Percentiles rank a stretch among this genome's conserved stretches.
These are phyloP conservation scores for Capillidium rhysosporum DNA, from an alignment of 371 early-diverging fungal species.

Conservation along the genomic window DNA sequence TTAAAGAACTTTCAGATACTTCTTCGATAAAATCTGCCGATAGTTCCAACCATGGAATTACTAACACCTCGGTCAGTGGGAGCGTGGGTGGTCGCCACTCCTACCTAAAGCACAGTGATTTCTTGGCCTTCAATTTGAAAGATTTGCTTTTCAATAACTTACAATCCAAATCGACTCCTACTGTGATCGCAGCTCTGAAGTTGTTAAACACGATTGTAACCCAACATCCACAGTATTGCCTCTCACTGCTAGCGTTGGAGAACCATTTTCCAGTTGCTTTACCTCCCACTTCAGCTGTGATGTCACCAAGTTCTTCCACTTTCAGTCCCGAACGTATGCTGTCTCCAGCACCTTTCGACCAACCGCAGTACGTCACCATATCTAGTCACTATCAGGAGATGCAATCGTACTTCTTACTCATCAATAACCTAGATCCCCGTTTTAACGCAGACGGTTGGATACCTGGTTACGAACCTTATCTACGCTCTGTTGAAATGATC, in stretches of 20 bases:
- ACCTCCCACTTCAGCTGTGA: background rate
- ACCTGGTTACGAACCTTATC: slow-evolving; percentile 4
- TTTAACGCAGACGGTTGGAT: slow-evolving; percentile 1
- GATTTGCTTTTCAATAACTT: slow-evolving; percentile 56
- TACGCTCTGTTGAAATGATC: background rate
- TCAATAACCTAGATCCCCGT: slow-evolving; percentile 5
- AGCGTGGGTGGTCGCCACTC: background rate
- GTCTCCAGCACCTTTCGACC: slow-evolving; percentile 32
- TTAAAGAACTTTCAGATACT: background rate
- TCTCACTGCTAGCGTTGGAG: slow-evolving; percentile 28
- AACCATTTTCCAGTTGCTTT: background rate
- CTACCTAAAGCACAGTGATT: background rate
- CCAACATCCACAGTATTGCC: slow-evolving; percentile 51
- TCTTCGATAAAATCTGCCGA: background rate
- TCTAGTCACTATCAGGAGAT: slow-evolving; percentile 2
- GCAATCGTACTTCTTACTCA: background rate
- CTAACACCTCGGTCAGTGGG: slow-evolving; percentile 9
- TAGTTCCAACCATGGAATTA: background rate
- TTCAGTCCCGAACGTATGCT: background rate
- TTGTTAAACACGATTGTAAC: slow-evolving; percentile 53
- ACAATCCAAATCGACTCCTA: slow-evolving; percentile 42
- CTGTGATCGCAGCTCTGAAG: slow-evolving; percentile 64
- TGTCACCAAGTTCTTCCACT: slow-evolving; percentile 5
- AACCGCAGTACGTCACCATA: slow-evolving; percentile 26
- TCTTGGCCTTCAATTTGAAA: slow-evolving; percentile 20